These are phyloP conservation scores for Pyrus hybrid DNA, from an alignment of 331 rosid genomes.

Conservation along the genomic window DNA sequence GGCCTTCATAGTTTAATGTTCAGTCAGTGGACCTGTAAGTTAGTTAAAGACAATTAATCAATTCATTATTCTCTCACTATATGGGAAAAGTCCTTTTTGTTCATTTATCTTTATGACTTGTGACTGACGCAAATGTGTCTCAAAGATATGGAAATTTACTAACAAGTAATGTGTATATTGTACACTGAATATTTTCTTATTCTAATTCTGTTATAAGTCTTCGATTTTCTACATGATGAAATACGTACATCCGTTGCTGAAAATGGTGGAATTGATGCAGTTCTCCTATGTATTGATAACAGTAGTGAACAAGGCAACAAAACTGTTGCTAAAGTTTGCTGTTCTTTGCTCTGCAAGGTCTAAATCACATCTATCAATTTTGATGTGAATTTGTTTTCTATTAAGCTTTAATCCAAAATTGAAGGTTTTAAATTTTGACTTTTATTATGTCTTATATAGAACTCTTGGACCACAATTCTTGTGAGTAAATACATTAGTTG, in stretches of 20 bases:
- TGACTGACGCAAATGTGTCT: not conserved
- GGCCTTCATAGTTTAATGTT: not conserved
- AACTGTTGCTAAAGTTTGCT: constrained; percentile 66
- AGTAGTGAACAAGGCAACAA: constrained; percentile 73
- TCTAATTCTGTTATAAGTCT: not conserved
- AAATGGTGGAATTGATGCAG: constrained; percentile 81
- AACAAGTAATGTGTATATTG: constrained; percentile 6
- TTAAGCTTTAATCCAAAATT: not conserved
- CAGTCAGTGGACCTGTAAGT: too few relatives aligned
- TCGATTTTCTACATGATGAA: constrained; percentile 63
- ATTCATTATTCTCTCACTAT: not conserved
- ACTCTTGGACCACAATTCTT: not conserved
- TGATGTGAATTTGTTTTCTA: not conserved
- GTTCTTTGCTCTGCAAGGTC: constrained; percentile 87
- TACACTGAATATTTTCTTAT: not conserved
- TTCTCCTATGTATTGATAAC: constrained; percentile 63
- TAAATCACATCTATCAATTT: not conserved
- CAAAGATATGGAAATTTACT: not conserved
- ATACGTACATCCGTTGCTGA: constrained; percentile 85
- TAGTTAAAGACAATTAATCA: not conserved
- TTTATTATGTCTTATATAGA: not conserved
- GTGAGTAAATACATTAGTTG: not conserved
- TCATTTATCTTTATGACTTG: not conserved
- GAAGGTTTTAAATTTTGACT: not conserved
- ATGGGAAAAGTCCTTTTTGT: not conserved